These are phyloP conservation scores for Mariannaea sp. DNA, from an alignment of 2,329 filamentous ascomycete genomes.

Conservation along the genomic window DNA sequence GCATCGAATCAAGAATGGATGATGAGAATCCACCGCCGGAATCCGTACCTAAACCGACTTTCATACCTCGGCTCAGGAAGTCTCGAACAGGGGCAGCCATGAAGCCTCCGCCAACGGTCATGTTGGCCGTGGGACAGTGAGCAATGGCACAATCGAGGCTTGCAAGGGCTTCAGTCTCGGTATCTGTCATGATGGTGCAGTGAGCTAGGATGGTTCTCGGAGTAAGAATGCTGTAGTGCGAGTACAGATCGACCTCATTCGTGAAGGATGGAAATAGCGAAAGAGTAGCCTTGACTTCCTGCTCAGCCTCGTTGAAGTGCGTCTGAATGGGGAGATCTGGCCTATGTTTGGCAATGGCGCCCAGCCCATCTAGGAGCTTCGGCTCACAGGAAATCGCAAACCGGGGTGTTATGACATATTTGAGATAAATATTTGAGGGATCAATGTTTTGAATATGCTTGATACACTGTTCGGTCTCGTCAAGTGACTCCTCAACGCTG, in stretches of 20 bases:
- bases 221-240: slow-evolving; percentile 58
- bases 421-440: slow-evolving; percentile 49
- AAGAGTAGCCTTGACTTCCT: slow-evolving; percentile 61
- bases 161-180: slow-evolving; percentile 56
- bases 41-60: slow-evolving; percentile 70
- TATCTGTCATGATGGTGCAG: slow-evolving; percentile 64
- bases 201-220: slow-evolving; percentile 66
- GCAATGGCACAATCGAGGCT: slow-evolving; percentile 61
- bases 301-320: slow-evolving; percentile 68
- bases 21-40: slow-evolving; percentile 66
- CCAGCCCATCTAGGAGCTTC: slow-evolving; percentile 59
- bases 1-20: slow-evolving; percentile 62
- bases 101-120: slow-evolving; percentile 64
- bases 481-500: slow-evolving; percentile 51
- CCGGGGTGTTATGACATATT: slow-evolving; percentile 60
- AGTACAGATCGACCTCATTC: slow-evolving; percentile 65
- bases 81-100: slow-evolving; percentile 65
- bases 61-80: slow-evolving; percentile 61
- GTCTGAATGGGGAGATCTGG: slow-evolving; percentile 63
- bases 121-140: slow-evolving; percentile 69
- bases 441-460: slow-evolving; percentile 52
- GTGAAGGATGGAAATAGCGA: slow-evolving; percentile 60
- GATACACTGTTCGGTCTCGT: slow-evolving; percentile 56
- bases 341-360: slow-evolving; percentile 55
- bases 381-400: slow-evolving; percentile 66